Evolutionary conservation across 2,329 filamentous ascomycete genomes (phyloP), one percentile per base, ranked within the genome.

Genomic region (Venturia asperata): DNA sequence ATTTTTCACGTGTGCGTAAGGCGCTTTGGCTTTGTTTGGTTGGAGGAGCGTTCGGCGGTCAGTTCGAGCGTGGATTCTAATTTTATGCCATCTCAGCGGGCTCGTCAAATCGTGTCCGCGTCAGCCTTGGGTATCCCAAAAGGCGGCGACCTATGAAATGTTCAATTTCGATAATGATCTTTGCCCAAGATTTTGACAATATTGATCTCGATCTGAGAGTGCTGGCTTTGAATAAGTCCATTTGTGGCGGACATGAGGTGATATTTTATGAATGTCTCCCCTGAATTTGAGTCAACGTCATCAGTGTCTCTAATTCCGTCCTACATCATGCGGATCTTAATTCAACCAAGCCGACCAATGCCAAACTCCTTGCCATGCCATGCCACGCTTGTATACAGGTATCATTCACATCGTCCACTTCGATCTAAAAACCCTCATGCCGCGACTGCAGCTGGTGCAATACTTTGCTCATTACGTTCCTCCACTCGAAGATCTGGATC

Each of bases 311-410:
- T 13, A 5, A 24, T 17, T 13, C 15, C 1, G 24, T 52, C 21
- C 10, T 15, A 3, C 1, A 27, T 27, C 47, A 27, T 52, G 45
- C 45, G 27, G 6, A 21, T 3, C 11, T 21, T 52, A 2, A 52
- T 27, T 10, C 21, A 27, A 5, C 21, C n/a, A 3, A 47, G 6
- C 30, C 6, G 6, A 34, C 45, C n/a, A 27, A 15, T 52, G 24
- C 47, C 21, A 58, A 58, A 58, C 52, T 37, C 52, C 52, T 58
- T n/a, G 52, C 52, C 27, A 10, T 21, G 47, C 42, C 45, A 55
- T 55, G 49, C 52, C 17, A 58, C 37, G 19, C 52, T 58, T 58
- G 37, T 58, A 37, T n/a, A 37, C 52, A 37, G 30, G 15, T 52
- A 27, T 58, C 19, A 58, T 58, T 37, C 27, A 37, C 27, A 37